Base-by-base conservation (phyloP, 805 yeast genomes). In the Kuraishia molischiana region DNA sequence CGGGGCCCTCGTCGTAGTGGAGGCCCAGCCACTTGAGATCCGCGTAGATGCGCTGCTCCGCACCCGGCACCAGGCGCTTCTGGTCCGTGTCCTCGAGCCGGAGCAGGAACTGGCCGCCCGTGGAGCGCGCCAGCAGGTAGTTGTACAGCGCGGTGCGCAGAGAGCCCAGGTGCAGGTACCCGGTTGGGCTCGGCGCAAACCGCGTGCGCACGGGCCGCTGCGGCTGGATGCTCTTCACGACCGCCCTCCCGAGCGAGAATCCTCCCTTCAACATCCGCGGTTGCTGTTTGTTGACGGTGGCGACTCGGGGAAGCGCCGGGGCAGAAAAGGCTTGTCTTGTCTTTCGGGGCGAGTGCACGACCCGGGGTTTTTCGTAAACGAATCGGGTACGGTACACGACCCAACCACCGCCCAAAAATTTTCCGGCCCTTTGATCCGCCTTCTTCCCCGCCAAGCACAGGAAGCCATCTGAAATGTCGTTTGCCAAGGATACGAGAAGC, bases 171-270 rank as follows among this genome's bases (percentile, higher is more conserved):
- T 92, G 99, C n/a, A 92, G 65, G 43, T 74, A 74, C 0, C 99
- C 99, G 0, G 99, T 92, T 1, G 99, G 99, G 2, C 97, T 87
- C 0, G 99, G 98, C 0, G 99, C 99, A 59, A 92, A 92, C 45
- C 99, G 62, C 1, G 97, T 85, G 45, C 96, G 59, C 0, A 78
- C 94, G 0, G 92, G 86, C 0, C 42, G 26, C 14, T 14, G n/a
- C 15, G 19, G 14, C 15, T 39, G 38, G 20, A 37, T 19, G 32
- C 35, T 9, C 5, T 29, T 8, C 4, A 19, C n/a, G 32, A 35
- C 19, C 11, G 32, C 6, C 13, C 10, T 29, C 21, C n/a, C 21
- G 6, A 32, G 34, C 34, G 34, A 20, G 11, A 22, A 22, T 11
- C 10, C 11, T 11, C 26, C 26, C 10, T 22, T 8, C 8, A 22